Conservation (phyloP, 2,329 filamentous ascomycete genomes). For the Trichoderma guizhouense region DNA sequence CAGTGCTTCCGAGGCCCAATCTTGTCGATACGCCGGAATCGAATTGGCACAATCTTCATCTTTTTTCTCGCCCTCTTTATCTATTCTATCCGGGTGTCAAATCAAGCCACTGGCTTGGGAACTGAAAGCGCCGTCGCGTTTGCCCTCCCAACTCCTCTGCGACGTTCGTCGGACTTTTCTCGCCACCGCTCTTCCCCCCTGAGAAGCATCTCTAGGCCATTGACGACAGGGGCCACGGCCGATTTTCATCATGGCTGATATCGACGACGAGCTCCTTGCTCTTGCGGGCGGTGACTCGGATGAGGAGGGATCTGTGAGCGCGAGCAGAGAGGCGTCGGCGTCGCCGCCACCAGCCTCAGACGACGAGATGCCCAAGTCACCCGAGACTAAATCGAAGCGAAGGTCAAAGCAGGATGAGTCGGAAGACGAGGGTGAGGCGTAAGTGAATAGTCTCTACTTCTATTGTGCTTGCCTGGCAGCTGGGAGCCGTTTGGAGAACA, state of each 20-base stretch:
- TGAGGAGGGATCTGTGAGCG: slow-evolving; percentile 53
- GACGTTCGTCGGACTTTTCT: background rate
- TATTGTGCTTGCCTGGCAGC: background rate
- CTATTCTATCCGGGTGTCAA: background rate
- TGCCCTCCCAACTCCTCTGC: background rate
- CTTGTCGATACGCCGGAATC: background rate
- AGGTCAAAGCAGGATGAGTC: slow-evolving; percentile 41
- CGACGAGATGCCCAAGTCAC: slow-evolving; percentile 28
- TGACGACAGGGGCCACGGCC: background rate
- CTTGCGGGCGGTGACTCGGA: slow-evolving; percentile 77
- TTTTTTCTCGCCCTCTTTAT: no score
- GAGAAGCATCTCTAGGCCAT: background rate
- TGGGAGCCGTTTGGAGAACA: background rate
- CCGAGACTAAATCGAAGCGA: slow-evolving; percentile 47
- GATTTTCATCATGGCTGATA: slow-evolving; percentile 68
- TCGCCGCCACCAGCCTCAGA: slow-evolving; percentile 43
- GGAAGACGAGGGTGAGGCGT: slow-evolving; percentile 63
- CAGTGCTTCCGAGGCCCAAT: background rate
- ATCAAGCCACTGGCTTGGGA: background rate
- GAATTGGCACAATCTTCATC: background rate
- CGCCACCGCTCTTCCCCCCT: slow-evolving; percentile 9
- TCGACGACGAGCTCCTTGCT: slow-evolving; percentile 91
- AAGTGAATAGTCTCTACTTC: slow-evolving; percentile 27
- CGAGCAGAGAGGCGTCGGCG: slow-evolving; percentile 53
- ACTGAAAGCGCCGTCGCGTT: slow-evolving; percentile 8